phyloP scores from a whole-genome alignment of 2,329 filamentous ascomycete species.

The Sporothrix brasiliensis region DNA sequence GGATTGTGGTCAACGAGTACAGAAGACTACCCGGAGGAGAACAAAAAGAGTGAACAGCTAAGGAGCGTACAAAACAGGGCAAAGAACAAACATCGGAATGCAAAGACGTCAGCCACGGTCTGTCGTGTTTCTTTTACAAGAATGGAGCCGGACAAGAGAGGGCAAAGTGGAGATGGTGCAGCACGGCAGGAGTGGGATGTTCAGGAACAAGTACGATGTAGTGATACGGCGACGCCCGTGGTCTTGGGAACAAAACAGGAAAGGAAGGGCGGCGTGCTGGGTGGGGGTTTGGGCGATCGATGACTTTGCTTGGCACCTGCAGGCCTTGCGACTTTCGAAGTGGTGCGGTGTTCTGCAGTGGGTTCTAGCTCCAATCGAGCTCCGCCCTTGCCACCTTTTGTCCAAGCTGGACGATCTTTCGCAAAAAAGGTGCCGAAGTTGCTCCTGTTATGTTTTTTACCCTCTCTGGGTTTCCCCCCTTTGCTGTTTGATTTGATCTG shows the following conservation, averaged over 20 bases:
- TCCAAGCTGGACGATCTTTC: too few species aligned
- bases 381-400: too few species aligned
- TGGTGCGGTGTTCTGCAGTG: slow-evolving; percentile 3
- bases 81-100: slow-evolving; percentile 10
- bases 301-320: not conserved
- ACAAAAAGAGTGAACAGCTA: slow-evolving; percentile 17
- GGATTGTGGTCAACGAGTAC: slow-evolving; percentile 1
- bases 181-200: not conserved
- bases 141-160: not conserved
- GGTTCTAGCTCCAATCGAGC: not conserved
- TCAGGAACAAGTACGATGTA: not conserved
- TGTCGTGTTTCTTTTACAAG: not conserved
- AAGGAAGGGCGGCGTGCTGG: not conserved
- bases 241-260: slow-evolving; percentile 1
- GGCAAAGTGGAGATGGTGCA: not conserved
- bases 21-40: not conserved
- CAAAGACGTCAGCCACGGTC: not conserved
- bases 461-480: too few species aligned
- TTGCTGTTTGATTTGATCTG: too few species aligned
- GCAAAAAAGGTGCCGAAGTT: too few species aligned
- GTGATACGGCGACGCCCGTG: slow-evolving; percentile 18
- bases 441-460: too few species aligned
- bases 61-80: slow-evolving; percentile 4
- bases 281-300: slow-evolving; percentile 8
- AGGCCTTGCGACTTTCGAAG: not conserved